A percentile compares a stretch with the other conserved stretches of the same genome.
Evolutionary conservation across 495 filamentous ascomycete species (phyloP).

Genomic region (Neurospora tetraspora): DNA sequence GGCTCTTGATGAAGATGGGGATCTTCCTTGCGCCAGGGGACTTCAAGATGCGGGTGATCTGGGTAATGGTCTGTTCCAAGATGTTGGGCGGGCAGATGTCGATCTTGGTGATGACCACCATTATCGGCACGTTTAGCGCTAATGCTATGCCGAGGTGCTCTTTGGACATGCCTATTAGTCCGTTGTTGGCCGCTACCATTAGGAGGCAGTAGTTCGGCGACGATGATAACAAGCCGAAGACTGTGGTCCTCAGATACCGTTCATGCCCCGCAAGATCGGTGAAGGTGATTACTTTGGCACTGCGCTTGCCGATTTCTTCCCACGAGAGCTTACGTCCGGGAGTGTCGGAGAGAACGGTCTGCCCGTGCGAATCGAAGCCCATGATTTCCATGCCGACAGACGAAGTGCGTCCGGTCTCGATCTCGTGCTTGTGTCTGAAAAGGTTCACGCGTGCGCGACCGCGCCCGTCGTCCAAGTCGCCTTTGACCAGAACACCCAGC

Average conservation of each 20-base stretch:
- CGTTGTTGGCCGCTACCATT: conserved; percentile 98
- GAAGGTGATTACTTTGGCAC: conserved; percentile 93
- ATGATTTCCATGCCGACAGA: conserved; percentile 99
- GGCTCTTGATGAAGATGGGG: conserved; percentile 91
- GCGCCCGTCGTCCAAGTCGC: conserved; percentile 86
- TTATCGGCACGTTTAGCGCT: conserved; percentile 91
- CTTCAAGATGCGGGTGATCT: conserved; percentile 85
- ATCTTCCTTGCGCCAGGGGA: conserved; percentile 90
- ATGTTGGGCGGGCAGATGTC: conserved; percentile 98
- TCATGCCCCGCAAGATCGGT: conserved; percentile 95
- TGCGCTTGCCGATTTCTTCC: conserved; percentile 96
- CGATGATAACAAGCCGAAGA: conserved; percentile 89
- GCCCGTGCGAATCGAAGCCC: conserved; percentile 86
- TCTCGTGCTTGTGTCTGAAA: conserved; percentile 95
- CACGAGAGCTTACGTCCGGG: conserved; percentile 74
- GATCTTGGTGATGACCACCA: conserved; percentile 98
- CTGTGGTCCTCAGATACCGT: conserved; percentile 88
- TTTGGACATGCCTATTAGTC: conserved; percentile 94
- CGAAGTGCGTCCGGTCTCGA: conserved; percentile 88
- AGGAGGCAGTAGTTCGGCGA: conserved; percentile 96
- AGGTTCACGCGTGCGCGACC: conserved; percentile 93
- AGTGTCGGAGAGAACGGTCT: conserved; percentile 69
- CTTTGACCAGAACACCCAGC: conserved; percentile 93
- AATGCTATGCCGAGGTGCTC: conserved; percentile 95
- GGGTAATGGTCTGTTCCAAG: conserved; percentile 84